phyloP scores from a whole-genome alignment of 495 filamentous ascomycete species.

The Parmelia sp. region DNA sequence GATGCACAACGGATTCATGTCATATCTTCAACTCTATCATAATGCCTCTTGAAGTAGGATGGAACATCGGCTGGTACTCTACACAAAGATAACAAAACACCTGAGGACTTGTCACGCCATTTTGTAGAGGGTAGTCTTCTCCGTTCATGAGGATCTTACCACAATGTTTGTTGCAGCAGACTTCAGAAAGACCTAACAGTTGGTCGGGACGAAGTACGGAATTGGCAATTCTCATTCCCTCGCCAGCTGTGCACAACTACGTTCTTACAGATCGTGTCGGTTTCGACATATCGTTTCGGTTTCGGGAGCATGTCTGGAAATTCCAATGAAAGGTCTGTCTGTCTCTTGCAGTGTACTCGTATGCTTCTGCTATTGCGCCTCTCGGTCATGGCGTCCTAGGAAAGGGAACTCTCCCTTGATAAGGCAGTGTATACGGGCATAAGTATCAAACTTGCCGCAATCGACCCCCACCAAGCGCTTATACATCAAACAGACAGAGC shows the following conservation, averaged over 20 bases:
- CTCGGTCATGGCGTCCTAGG: background rate
- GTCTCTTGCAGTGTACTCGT: background rate
- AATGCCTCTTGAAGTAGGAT: background rate
- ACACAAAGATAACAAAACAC: background rate
- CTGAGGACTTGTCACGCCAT: background rate
- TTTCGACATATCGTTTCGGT: background rate
- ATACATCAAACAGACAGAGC: background rate
- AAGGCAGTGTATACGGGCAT: background rate
- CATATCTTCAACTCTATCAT: background rate
- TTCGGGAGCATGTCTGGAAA: background rate
- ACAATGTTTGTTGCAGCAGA: background rate
- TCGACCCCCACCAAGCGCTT: slow-evolving; percentile 2
- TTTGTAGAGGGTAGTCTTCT: background rate
- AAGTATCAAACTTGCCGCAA: background rate
- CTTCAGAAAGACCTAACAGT: background rate
- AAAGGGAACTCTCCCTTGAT: background rate
- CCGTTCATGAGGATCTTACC: background rate
- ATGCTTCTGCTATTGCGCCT: background rate
- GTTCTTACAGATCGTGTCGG: too few species aligned
- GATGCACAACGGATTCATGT: background rate
- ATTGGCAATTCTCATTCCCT: too few species aligned
- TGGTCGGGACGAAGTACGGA: background rate
- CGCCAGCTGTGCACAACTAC: too few species aligned
- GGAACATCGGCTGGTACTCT: background rate
- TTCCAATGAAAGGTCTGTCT: background rate